Conservation (phyloP, 2,329 filamentous ascomycete species). For the Pyrenochaeta sp. region DNA sequence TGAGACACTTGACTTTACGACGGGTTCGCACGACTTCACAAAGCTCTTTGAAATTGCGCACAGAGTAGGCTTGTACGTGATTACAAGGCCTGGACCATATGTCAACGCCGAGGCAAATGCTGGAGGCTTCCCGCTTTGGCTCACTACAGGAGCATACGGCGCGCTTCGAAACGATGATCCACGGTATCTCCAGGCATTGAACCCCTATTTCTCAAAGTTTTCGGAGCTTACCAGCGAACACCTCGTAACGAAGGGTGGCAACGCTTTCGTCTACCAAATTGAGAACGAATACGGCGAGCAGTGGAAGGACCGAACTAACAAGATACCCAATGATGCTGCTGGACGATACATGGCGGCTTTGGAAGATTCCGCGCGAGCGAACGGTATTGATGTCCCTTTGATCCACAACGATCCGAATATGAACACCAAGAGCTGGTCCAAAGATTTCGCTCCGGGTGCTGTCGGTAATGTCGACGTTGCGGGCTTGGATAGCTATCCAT, state of each 20-base stretch:
- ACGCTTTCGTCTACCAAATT: slow-evolving; percentile 65
- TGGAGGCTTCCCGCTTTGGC: slow-evolving; percentile 69
- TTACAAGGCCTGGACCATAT: slow-evolving; percentile 67
- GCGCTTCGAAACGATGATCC: slow-evolving; percentile 62
- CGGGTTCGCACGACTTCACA: slow-evolving; percentile 63
- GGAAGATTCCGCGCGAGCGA: slow-evolving; percentile 61
- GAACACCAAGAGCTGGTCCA: slow-evolving; percentile 66
- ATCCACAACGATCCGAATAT: slow-evolving; percentile 69
- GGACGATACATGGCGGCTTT: slow-evolving; percentile 67
- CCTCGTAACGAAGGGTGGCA: slow-evolving; percentile 66
- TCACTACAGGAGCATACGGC: slow-evolving; percentile 68
- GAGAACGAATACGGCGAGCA: slow-evolving; percentile 64
- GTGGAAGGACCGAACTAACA: slow-evolving; percentile 48
- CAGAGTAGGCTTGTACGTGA: slow-evolving; percentile 63
- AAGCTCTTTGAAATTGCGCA: slow-evolving; percentile 63
- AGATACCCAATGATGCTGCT: slow-evolving; percentile 59
- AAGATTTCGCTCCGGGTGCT: slow-evolving; percentile 63
- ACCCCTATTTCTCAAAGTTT: slow-evolving; percentile 62
- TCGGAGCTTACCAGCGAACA: slow-evolving; percentile 62
- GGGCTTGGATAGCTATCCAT: slow-evolving; percentile 62
- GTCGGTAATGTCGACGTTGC: slow-evolving; percentile 64
- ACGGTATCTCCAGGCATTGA: slow-evolving; percentile 63
- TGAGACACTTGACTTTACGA: slow-evolving; percentile 60
- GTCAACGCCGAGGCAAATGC: slow-evolving; percentile 71
- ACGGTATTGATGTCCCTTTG: slow-evolving; percentile 67